These are phyloP conservation scores for Kwoniella sp. DNA, from an alignment of 768 basidiomycete genomes.

Conservation along the genomic window DNA sequence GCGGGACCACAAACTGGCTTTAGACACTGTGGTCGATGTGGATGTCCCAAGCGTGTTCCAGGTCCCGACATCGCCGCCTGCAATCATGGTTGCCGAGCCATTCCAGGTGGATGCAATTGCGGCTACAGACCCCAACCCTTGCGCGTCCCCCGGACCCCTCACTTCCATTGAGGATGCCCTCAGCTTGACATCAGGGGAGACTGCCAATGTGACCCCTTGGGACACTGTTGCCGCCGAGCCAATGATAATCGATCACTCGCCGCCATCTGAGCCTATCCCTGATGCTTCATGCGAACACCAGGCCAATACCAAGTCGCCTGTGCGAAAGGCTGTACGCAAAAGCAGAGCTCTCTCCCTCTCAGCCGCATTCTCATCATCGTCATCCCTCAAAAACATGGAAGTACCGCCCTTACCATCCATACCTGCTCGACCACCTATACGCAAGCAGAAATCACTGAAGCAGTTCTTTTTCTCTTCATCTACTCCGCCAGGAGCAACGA, in stretches of 20 bases:
- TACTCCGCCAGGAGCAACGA: slow-evolving; percentile 2
- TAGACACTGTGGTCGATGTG: not conserved
- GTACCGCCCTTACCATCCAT: slow-evolving; percentile 7
- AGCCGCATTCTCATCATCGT: slow-evolving; percentile 21
- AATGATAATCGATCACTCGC: slow-evolving; percentile 8
- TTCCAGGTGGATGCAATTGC: too few relatives aligned
- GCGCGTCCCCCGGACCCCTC: too few relatives aligned
- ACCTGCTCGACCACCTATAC: slow-evolving; percentile 21
- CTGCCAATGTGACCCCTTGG: not conserved
- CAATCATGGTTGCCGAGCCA: not conserved
- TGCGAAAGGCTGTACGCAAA: slow-evolving; percentile 8
- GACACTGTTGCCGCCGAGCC: too few relatives aligned
- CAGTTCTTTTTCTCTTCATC: slow-evolving; percentile 38
- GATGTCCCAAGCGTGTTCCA: not conserved
- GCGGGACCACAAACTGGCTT: not conserved
- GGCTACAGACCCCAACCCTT: too few relatives aligned
- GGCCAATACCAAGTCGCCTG: not conserved
- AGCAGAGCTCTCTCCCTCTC: slow-evolving; percentile 22
- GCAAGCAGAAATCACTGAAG: slow-evolving; percentile 41
- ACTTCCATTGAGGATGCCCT: too few relatives aligned
- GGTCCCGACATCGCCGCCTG: not conserved
- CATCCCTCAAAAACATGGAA: slow-evolving; percentile 11
- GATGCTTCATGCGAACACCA: not conserved
- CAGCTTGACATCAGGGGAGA: too few relatives aligned
- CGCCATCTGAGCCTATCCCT: too few relatives aligned